phyloP scores from a whole-genome alignment of 2,329 filamentous ascomycete genomes.

The Penicillium sp. region DNA sequence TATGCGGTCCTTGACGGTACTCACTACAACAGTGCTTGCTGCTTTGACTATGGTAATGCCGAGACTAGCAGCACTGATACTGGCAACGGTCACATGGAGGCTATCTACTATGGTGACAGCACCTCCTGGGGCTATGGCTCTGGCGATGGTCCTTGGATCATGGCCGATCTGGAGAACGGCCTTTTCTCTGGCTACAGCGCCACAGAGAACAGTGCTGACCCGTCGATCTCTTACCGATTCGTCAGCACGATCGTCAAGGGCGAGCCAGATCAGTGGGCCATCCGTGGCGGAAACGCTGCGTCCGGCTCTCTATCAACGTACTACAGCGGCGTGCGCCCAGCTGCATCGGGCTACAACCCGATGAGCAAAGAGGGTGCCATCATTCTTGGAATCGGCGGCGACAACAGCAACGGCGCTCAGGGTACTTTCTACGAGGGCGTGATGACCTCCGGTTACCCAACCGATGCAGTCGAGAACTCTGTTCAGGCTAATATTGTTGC shows the following conservation, averaged over 20 bases:
- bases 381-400: constrained; percentile 69
- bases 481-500: constrained; percentile 63
- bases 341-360: constrained; percentile 53
- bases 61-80: constrained; percentile 55
- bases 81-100: constrained; percentile 67
- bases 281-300: constrained; percentile 58
- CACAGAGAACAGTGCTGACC: constrained; percentile 53
- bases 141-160: constrained; percentile 65
- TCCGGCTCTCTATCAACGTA: constrained; percentile 59
- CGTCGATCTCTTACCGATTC: constrained; percentile 57
- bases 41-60: constrained; percentile 60
- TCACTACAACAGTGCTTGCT: constrained; percentile 35
- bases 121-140: constrained; percentile 58
- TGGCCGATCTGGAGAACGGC: constrained; percentile 69
- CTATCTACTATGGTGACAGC: constrained; percentile 63
- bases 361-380: constrained; percentile 68
- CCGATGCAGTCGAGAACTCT: constrained; percentile 57
- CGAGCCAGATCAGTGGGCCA: constrained; percentile 56
- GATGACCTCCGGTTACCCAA: constrained; percentile 63
- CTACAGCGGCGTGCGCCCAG: constrained; percentile 59
- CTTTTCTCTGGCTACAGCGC: constrained; percentile 58
- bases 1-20: constrained; percentile 37
- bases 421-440: constrained; percentile 67
- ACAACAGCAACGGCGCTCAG: constrained; percentile 60
- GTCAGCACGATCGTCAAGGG: constrained; percentile 60